These are phyloP conservation scores for Chrysanthemum makinoi DNA, from an alignment of 129 eudicot genomes.

Conservation along the genomic window DNA sequence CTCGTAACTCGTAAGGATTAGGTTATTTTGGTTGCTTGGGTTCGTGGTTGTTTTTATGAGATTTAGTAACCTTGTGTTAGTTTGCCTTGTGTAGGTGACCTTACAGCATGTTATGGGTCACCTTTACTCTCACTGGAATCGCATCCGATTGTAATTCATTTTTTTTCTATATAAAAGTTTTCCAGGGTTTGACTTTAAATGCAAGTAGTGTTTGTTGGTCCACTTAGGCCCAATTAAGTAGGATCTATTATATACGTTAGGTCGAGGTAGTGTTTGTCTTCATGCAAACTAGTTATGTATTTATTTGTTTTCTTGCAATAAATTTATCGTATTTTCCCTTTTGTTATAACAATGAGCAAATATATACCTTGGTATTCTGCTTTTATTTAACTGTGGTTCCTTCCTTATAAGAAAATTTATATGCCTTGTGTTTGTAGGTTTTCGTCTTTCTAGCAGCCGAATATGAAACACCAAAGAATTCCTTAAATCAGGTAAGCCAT, in stretches of 20 bases:
- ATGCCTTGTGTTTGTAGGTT: constrained; percentile 49
- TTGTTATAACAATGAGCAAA: not conserved
- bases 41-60: no score
- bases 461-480: constrained; percentile 82
- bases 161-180: no score
- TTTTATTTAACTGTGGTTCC: not conserved
- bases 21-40: no score
- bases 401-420: not conserved
- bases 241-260: not conserved
- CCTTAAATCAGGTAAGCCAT: constrained; percentile 66
- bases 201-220: not conserved
- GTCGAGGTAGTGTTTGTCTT: not conserved
- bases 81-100: no score
- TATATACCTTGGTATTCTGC: not conserved
- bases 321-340: not conserved
- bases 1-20: no score
- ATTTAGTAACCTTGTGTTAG: no score
- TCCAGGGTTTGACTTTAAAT: not conserved
- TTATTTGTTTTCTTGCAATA: not conserved
- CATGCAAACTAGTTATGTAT: not conserved
- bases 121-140: no score
- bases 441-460: constrained; percentile 95
- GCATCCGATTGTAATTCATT: no score
- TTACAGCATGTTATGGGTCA: no score
- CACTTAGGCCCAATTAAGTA: not conserved